Evolutionary conservation across 2,329 filamentous ascomycete species (phyloP), one percentile per base, ranked within the genome.

Genomic region (Sphaceloma murrayae): DNA sequence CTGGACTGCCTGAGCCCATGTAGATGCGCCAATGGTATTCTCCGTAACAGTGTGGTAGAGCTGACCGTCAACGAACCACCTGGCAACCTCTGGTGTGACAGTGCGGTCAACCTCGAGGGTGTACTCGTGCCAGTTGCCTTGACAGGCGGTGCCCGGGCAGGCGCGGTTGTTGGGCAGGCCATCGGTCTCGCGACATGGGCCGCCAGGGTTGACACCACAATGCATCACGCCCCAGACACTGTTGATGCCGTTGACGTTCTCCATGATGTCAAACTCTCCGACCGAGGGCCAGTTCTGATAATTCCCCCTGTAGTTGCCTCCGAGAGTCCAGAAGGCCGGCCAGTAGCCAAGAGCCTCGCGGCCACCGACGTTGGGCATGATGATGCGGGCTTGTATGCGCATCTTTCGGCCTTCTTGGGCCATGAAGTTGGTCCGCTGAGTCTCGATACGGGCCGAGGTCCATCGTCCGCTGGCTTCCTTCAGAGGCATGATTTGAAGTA

Each of bases 401-500:
- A 56, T 27, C 34, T 54, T 56, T 13, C 52, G 52, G 2, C 53
- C 54, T 7, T 47, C 51, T 21, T 53, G 53, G 1, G 53, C 52
- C 32, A 44, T 31, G 47, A 56, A 57, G 48, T 52, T 49, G 16
- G 29, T 47, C 7, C 29, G 40, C 26, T 30, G 42, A 2, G 51
- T 56, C 34, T 57, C 53, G 17, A 57, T 34, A 7, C 53, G 52
- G 14, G 49, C 51, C 21, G 46, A 46, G 9, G 49, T 52, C 50
- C 50, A 54, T 7, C 45, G 36, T 34, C 52, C 49, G n/a, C 44
- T 48, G 38, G 52, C 54, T 22, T 47, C 48, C 19, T 56, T 56
- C 36, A 57, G 45, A 5, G 59, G 58, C 0, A 58, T 61, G 40
- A 69, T 70, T 29, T 54, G 53, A 8, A 72, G 61, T 4, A 59